These are phyloP conservation scores for Aspergillus melleus DNA, from an alignment of 2,329 filamentous ascomycete genomes.

Conservation along the genomic window DNA sequence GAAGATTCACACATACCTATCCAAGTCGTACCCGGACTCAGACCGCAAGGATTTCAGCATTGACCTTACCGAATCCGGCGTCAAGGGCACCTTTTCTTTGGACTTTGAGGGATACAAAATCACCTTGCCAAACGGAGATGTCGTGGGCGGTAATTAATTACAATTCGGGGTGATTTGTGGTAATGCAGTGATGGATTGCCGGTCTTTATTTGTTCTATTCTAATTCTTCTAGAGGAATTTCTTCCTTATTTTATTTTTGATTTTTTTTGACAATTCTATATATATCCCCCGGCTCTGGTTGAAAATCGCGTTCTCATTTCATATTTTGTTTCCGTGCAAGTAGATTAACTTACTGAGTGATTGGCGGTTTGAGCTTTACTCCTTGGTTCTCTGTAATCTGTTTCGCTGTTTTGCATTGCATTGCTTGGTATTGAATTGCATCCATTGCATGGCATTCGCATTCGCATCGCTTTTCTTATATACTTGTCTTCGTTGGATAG, in stretches of 20 bases:
- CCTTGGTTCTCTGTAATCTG: neutral
- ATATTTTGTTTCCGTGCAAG: neutral
- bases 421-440: neutral
- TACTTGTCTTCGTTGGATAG: neutral
- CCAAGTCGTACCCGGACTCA: constrained; percentile 23
- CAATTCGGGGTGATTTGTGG: neutral
- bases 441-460: neutral
- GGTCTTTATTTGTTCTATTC: neutral
- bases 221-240: neutral
- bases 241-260: neutral
- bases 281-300: neutral
- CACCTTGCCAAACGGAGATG: constrained; percentile 18
- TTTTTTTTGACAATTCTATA: neutral
- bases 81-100: constrained; percentile 31
- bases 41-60: constrained; percentile 23
- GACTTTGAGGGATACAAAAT: constrained; percentile 40
- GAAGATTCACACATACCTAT: constrained; percentile 34
- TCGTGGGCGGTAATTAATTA: constrained; percentile 23
- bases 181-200: neutral
- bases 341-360: neutral
- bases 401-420: neutral
- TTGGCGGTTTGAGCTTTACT: no score
- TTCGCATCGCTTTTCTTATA: neutral
- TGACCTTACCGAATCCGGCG: constrained; percentile 18
- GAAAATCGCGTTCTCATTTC: neutral